These are phyloP conservation scores for Trichoderma hamatum DNA, from an alignment of 2,329 filamentous ascomycete genomes.

Conservation along the genomic window DNA sequence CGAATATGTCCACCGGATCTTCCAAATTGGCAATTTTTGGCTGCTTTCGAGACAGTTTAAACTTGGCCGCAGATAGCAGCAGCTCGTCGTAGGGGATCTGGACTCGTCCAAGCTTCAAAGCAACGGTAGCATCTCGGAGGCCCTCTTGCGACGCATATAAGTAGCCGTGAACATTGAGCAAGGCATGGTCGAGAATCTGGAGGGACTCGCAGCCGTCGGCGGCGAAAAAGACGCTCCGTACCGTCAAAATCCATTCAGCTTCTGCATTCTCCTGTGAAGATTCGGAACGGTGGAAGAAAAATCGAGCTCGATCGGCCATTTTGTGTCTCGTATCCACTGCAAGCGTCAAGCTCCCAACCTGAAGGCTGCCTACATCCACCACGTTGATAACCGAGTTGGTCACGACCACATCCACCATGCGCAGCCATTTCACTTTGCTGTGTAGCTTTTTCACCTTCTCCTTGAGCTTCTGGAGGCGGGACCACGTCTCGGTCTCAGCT, in stretches of 20 bases:
- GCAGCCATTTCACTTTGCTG: conserved; percentile 82
- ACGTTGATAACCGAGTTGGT: conserved; percentile 77
- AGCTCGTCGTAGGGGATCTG: conserved; percentile 92
- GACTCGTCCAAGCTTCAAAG: conserved; percentile 86
- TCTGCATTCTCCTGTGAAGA: conserved; percentile 63
- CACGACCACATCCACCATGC: conserved; percentile 85
- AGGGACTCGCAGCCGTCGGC: conserved; percentile 81
- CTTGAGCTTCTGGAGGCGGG: conserved; percentile 74
- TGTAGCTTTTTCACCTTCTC: conserved; percentile 86
- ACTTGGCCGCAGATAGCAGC: conserved; percentile 61
- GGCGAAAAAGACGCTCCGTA: conserved; percentile 86
- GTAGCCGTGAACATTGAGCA: conserved; percentile 88
- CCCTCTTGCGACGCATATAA: conserved; percentile 84
- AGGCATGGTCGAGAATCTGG: conserved; percentile 85
- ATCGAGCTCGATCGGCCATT: conserved; percentile 85
- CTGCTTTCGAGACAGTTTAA: conserved; percentile 50
- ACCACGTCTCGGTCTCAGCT: conserved; percentile 75
- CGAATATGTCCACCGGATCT: conserved; percentile 62
- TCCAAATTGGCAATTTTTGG: conserved; percentile 39
- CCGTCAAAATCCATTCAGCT: conserved; percentile 90
- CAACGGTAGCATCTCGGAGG: conserved; percentile 84
- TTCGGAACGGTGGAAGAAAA: conserved; percentile 77
- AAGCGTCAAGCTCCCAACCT: conserved; percentile 81
- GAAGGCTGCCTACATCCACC: conserved; percentile 78
- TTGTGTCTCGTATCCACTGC: conserved; percentile 90